Conservation (phyloP, 2,329 filamentous ascomycete genomes). For the Paecilomyces dactylethromorphus region DNA sequence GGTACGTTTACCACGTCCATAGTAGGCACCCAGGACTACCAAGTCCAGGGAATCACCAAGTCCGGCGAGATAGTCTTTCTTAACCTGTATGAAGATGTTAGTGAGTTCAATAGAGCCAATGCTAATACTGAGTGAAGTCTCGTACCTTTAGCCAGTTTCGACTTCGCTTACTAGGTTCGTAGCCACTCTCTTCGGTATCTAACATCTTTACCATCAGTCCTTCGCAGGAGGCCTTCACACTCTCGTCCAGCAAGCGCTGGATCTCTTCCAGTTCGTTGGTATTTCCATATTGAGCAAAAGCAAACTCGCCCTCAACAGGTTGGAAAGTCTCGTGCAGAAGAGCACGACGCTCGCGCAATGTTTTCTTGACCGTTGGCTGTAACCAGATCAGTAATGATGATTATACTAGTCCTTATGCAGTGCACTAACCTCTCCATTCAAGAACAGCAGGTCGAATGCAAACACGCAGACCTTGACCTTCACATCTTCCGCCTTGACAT, state of each 20-base stretch:
- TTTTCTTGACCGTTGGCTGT: conserved; percentile 73
- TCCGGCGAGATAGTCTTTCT: conserved; percentile 94
- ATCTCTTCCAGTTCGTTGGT: conserved; percentile 90
- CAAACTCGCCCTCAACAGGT: conserved; percentile 80
- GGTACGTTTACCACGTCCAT: conserved; percentile 90
- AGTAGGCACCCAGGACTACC: conserved; percentile 90
- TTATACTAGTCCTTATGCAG: not conserved
- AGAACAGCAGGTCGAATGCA: conserved; percentile 88
- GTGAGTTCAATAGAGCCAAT: not conserved
- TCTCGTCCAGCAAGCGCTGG: conserved; percentile 84
- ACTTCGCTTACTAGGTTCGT: conserved; percentile 92
- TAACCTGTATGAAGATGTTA: conserved; percentile 54
- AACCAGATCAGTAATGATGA: not conserved
- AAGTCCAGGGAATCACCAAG: conserved; percentile 94
- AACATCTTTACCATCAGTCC: conserved; percentile 99
- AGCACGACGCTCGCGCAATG: conserved; percentile 75
- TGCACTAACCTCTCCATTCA: conserved; percentile 68
- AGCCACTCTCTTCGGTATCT: conserved; percentile 84
- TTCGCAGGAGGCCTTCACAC: conserved; percentile 91
- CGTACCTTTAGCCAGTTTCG: conserved; percentile 94
- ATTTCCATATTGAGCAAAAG: conserved; percentile 80
- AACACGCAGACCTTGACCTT: conserved; percentile 97
- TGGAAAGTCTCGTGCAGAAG: conserved; percentile 67
- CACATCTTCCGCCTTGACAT: conserved; percentile 90
- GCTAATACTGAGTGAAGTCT: not conserved